Evolutionary conservation across 169 alveolate species (phyloP).

Genomic region (Eimeria zaria): DNA sequence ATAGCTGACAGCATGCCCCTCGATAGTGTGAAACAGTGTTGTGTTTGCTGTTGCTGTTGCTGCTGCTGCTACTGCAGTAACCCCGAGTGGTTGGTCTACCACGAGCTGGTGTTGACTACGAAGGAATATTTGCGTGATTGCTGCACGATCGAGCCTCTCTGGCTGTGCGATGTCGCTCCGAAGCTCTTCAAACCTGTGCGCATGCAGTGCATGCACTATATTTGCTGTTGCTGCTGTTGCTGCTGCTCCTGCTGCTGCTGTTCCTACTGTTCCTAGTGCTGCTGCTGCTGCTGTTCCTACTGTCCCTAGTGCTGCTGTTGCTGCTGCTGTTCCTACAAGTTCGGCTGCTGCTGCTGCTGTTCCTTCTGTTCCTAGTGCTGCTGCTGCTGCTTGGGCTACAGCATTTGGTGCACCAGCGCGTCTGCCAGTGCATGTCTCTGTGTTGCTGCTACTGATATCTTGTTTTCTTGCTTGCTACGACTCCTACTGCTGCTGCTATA

Average conservation of each 20-base stretch:
- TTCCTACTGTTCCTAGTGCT: too few relatives aligned
- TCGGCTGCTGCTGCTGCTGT: not conserved
- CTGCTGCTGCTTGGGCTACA: conserved; percentile 3
- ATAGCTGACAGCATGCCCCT: too few relatives aligned
- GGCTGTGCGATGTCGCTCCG: conserved; percentile 99
- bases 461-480: too few relatives aligned
- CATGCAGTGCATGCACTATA: not conserved
- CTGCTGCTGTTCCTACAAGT: not conserved
- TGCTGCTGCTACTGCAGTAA: conserved; percentile 85
- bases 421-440: not conserved
- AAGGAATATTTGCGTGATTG: conserved; percentile 99
- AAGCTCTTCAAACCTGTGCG: conserved; percentile 95
- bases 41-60: not conserved
- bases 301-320: conserved; percentile 1
- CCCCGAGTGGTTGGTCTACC: conserved; percentile 99
- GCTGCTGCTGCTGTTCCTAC: not conserved
- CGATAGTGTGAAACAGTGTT: too few relatives aligned
- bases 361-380: not conserved
- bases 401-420: too few relatives aligned
- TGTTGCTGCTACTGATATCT: too few relatives aligned
- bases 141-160: conserved; percentile 97
- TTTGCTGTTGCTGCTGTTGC: conserved; percentile 27
- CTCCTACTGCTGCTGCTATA: not conserved
- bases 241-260: conserved; percentile 16
- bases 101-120: conserved; percentile 98